Conservation (phyloP, 2,329 filamentous ascomycete species). For the Sporothrix pseudoabietina region DNA sequence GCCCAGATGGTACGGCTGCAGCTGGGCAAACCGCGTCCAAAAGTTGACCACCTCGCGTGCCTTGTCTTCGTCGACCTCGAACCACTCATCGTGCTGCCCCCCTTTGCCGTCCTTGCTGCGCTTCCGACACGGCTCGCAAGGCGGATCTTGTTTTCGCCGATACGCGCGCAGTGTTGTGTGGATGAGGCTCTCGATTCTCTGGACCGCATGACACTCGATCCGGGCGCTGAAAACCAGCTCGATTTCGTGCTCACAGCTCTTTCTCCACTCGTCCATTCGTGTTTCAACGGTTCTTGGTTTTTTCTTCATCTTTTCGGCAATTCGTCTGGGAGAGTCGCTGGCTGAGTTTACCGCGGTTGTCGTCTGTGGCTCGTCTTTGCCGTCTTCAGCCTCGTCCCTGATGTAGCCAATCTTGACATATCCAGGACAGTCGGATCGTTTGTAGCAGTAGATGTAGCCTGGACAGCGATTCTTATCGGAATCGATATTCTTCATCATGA, state of each 20-base stretch:
- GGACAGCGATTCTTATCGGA: background rate
- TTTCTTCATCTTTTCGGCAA: background rate
- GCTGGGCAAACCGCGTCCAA: conserved; percentile 11
- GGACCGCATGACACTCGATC: conserved; percentile 8
- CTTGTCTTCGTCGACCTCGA: conserved; percentile 1
- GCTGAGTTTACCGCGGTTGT: background rate
- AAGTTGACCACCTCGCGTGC: conserved; percentile 7
- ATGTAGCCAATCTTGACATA: background rate
- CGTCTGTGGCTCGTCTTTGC: background rate
- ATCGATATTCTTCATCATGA: background rate
- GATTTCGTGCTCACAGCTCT: background rate
- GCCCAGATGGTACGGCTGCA: background rate
- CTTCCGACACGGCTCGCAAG: conserved; percentile 12
- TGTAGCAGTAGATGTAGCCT: background rate
- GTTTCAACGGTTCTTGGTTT: background rate
- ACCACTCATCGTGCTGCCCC: conserved; percentile 8
- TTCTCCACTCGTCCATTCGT: background rate
- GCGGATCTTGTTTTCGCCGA: background rate
- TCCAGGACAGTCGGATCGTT: background rate
- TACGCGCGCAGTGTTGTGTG: conserved; percentile 5
- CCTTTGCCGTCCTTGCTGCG: background rate
- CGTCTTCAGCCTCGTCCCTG: background rate
- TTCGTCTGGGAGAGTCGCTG: background rate
- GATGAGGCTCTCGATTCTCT: conserved; percentile 19
- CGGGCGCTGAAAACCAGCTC: background rate